Conservation (phyloP, 2,329 filamentous ascomycete species). For the Aureobasidium sp. region DNA sequence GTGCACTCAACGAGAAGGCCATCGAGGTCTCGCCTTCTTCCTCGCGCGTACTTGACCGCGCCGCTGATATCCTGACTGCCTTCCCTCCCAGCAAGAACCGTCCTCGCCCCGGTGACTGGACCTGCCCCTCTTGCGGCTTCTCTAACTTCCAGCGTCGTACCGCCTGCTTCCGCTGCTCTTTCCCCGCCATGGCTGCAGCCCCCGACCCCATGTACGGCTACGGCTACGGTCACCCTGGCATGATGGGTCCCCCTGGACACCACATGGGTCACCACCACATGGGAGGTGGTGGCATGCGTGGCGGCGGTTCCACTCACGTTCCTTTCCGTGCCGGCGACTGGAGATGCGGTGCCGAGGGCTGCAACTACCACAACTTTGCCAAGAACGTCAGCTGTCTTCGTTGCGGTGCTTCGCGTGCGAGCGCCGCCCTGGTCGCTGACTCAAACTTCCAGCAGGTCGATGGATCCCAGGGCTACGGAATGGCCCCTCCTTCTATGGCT, state of each 20-base stretch:
- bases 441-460: slow-evolving; percentile 69
- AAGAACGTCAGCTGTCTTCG: slow-evolving; percentile 98
- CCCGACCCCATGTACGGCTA: slow-evolving; percentile 61
- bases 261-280: slow-evolving; percentile 29
- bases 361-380: slow-evolving; percentile 97
- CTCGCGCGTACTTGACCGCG: slow-evolving; percentile 91
- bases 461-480: slow-evolving; percentile 70
- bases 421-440: slow-evolving; percentile 78
- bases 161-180: slow-evolving; percentile 97
- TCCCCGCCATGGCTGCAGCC: slow-evolving; percentile 82
- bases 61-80: slow-evolving; percentile 89
- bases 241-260: slow-evolving; percentile 57
- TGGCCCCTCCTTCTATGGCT: slow-evolving; percentile 81
- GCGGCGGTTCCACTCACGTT: slow-evolving; percentile 66
- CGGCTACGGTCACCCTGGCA: slow-evolving; percentile 58
- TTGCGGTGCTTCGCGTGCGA: slow-evolving; percentile 89
- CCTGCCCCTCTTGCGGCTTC: slow-evolving; percentile 96
- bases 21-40: slow-evolving; percentile 98
- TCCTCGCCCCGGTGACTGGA: slow-evolving; percentile 95
- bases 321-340: slow-evolving; percentile 98
- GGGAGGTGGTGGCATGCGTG: slow-evolving; percentile 44
- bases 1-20: slow-evolving; percentile 95
- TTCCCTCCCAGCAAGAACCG: slow-evolving; percentile 99
- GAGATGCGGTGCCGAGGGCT: slow-evolving; percentile 97
- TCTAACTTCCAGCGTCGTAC: slow-evolving; percentile 99